Percentiles rank a stretch among this genome's conserved stretches.
phyloP scores from a whole-genome alignment of 176 grass and related monocot genomes.

The Aechmea fasciata region DNA sequence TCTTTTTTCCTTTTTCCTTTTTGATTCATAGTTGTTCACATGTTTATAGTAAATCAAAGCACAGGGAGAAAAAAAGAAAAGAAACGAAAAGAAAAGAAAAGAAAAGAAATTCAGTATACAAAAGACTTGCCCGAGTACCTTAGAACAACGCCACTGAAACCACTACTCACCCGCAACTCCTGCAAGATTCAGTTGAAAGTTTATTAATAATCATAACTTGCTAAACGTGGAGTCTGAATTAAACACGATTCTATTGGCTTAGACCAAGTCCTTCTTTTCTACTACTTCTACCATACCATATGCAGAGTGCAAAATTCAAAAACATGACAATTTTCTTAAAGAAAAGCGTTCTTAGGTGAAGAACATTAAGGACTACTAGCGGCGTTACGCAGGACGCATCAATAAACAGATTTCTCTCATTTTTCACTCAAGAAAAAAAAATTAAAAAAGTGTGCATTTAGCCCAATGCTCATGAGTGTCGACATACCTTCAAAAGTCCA shows the following conservation, averaged over 20 bases:
- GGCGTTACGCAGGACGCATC: too few relatives aligned
- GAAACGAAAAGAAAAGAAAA: slow-evolving; percentile 6
- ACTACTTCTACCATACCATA: not conserved
- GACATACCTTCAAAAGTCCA: slow-evolving; percentile 63
- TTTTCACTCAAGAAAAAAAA: too few relatives aligned
- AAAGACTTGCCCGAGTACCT: slow-evolving; percentile 37
- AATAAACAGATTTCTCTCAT: too few relatives aligned
- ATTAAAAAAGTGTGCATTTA: not conserved
- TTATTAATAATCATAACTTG: slow-evolving; percentile 12
- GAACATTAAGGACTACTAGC: too few relatives aligned
- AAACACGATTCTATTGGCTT: not conserved
- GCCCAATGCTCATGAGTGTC: not conserved
- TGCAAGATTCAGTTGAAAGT: slow-evolving; percentile 28
- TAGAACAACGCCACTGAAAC: slow-evolving; percentile 85
- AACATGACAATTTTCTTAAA: not conserved
- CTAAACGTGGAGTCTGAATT: not conserved
- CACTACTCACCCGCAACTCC: slow-evolving; percentile 80
- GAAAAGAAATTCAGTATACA: not conserved
- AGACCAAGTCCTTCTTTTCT: not conserved
- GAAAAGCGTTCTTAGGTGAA: not conserved
- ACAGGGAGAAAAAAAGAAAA: slow-evolving; percentile 11
- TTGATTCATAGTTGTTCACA: too few relatives aligned
- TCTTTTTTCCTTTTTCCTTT: too few relatives aligned
- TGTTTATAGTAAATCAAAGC: too few relatives aligned
- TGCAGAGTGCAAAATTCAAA: too few relatives aligned